A percentile compares a stretch with the other conserved stretches of the same genome.
Evolutionary conservation across 1,284 basidiomycete species (phyloP).

Genomic region (Phellopilus nigrolimitatus): DNA sequence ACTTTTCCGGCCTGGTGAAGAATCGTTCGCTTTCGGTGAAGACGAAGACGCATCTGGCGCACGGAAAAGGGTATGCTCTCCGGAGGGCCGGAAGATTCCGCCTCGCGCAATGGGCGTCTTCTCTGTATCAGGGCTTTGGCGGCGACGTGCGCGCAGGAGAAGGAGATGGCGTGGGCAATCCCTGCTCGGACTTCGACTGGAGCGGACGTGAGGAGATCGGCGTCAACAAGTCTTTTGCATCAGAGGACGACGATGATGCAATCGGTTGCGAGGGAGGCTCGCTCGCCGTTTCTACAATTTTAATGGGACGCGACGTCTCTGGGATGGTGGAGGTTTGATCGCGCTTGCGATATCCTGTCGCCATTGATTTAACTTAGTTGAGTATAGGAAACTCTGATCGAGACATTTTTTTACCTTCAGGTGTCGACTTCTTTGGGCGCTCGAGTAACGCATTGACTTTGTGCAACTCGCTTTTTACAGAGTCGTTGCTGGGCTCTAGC

Average conservation of each 20-base stretch:
- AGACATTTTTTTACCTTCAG: constrained; percentile 24
- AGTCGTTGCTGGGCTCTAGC: constrained; percentile 55
- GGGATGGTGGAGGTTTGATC: constrained; percentile 27
- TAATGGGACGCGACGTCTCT: constrained; percentile 66
- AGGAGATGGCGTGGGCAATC: constrained; percentile 5
- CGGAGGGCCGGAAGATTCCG: constrained; percentile 54
- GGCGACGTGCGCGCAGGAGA: constrained; percentile 25
- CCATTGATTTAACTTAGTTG: not conserved
- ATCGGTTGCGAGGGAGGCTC: too few species aligned
- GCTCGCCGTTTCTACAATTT: constrained; percentile 50
- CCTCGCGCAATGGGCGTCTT: constrained; percentile 46
- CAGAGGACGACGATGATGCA: constrained; percentile 18
- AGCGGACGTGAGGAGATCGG: constrained; percentile 14
- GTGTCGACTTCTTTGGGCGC: constrained; percentile 21
- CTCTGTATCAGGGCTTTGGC: constrained; percentile 25
- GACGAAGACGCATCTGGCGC: constrained; percentile 27
- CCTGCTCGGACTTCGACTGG: not conserved
- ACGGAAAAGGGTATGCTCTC: constrained; percentile 37
- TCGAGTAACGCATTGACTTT: constrained; percentile 36
- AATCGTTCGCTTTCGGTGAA: constrained; percentile 26
- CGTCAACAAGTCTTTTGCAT: constrained; percentile 16
- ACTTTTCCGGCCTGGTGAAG: not conserved
- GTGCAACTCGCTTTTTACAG: constrained; percentile 51
- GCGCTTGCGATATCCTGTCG: constrained; percentile 30
- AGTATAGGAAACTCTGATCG: not conserved